Evolutionary conservation across 2,329 filamentous ascomycete genomes (phyloP).

Genomic region (Talaromyces rugulosus): DNA sequence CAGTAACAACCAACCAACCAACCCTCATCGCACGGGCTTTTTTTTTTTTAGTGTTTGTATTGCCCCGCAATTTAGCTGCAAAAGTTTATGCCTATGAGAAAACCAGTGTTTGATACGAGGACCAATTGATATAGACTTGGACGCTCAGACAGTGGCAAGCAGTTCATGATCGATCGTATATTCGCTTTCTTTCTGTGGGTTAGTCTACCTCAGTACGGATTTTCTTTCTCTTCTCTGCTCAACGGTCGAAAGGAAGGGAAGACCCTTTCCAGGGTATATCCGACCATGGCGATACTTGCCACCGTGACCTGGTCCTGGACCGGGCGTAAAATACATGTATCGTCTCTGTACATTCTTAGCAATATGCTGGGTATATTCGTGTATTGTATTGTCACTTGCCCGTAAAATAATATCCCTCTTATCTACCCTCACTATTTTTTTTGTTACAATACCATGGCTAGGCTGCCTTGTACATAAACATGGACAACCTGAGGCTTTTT

Average conservation of each 20-base stretch:
- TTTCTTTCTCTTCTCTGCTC: too few species aligned
- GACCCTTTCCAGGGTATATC: not conserved
- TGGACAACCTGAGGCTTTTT: not conserved
- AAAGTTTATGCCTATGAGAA: not conserved
- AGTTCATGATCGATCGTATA: not conserved
- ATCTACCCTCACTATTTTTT: not conserved
- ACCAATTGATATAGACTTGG: too few species aligned
- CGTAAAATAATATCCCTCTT: not conserved
- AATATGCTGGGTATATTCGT: not conserved
- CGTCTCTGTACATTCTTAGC: too few species aligned
- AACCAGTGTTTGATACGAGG: not conserved
- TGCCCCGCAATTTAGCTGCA: not conserved
- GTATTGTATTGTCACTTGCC: not conserved
- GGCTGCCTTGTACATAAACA: not conserved
- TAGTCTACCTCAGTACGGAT: too few species aligned
- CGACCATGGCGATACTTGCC: not conserved
- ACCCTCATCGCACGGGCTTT: not conserved
- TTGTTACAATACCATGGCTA: not conserved
- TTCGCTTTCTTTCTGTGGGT: not conserved
- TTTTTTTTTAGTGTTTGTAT: not conserved
- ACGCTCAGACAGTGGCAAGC: too few species aligned
- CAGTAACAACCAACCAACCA: not conserved
- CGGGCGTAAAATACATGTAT: not conserved
- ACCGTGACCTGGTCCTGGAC: not conserved
- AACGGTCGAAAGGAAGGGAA: not conserved